Conservation (phyloP, 169 alveolate species). For the Plasmodium gallinaceum region DNA sequence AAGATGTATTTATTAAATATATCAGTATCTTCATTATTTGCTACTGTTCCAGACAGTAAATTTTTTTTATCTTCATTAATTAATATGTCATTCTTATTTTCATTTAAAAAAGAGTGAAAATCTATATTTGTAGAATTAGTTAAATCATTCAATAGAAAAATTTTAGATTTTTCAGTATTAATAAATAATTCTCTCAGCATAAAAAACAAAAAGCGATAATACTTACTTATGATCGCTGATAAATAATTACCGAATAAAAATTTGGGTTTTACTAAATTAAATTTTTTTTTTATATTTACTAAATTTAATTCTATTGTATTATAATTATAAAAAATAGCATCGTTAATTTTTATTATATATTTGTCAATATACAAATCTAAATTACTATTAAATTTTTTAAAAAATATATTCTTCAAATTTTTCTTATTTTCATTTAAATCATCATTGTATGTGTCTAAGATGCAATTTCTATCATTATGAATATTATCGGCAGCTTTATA, state of each 20-base stretch:
- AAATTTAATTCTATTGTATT: conserved; percentile 23
- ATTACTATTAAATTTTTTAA: conserved; percentile 5
- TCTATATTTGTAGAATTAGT: background rate
- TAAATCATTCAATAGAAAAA: conserved; percentile 23
- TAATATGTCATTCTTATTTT: background rate
- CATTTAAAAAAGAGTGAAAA: background rate
- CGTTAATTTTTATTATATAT: conserved; percentile 53
- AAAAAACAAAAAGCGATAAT: conserved; percentile 18
- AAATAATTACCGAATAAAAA: conserved; percentile 19
- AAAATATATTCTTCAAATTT: background rate
- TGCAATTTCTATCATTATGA: no score
- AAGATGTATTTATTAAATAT: background rate
- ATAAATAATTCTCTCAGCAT: conserved; percentile 19
- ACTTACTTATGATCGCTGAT: conserved; percentile 18
- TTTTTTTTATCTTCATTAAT: conserved; percentile 1
- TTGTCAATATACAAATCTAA: conserved; percentile 31
- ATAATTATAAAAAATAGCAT: conserved; percentile 50
- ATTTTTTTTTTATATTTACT: background rate
- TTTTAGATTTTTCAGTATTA: conserved; percentile 1
- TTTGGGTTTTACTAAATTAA: background rate
- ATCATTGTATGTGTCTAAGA: no score
- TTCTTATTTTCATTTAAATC: background rate
- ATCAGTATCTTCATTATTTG: background rate
- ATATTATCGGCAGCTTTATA: no score
- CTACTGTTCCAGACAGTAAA: background rate